Conservation (phyloP, 1,139 yeast genomes). For the Candida dubliniensis region DNA sequence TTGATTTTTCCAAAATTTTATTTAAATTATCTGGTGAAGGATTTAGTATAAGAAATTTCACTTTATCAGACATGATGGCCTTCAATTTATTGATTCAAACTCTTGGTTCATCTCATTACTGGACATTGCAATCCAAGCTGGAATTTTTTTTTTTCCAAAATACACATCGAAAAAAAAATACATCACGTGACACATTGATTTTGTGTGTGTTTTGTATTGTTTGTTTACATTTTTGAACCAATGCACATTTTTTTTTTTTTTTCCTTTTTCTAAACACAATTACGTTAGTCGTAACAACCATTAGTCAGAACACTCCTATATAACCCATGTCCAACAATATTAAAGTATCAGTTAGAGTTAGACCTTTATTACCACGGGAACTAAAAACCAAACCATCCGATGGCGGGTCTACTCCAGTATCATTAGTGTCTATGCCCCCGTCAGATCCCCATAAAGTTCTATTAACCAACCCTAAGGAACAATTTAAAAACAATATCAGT, state of each 20-base stretch:
- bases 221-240: conserved; percentile 7
- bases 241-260: background rate
- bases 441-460: conserved; percentile 21
- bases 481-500: background rate
- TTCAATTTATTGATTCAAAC: too few relatives aligned
- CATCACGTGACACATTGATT: background rate
- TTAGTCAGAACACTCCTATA: too few relatives aligned
- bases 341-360: conserved; percentile 46
- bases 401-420: conserved; percentile 9
- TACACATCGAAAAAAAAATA: too few relatives aligned
- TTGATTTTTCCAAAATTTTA: conserved; percentile 48
- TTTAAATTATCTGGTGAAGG: conserved; percentile 42
- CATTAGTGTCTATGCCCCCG: conserved; percentile 35
- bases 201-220: background rate
- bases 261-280: background rate
- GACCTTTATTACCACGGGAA: conserved; percentile 46
- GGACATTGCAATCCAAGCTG: too few relatives aligned
- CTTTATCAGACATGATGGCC: conserved; percentile 5
- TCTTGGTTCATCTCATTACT: too few relatives aligned
- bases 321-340: conserved; percentile 24
- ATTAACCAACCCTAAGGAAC: conserved; percentile 21
- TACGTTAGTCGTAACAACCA: too few relatives aligned
- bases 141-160: background rate
- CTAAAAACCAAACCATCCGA: background rate
- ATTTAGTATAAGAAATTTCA: conserved; percentile 49